Evolutionary conservation across 192 early-diverging fungal genomes (phyloP), one percentile per base, ranked within the genome.

Genomic region (Lobosporangium transversale): DNA sequence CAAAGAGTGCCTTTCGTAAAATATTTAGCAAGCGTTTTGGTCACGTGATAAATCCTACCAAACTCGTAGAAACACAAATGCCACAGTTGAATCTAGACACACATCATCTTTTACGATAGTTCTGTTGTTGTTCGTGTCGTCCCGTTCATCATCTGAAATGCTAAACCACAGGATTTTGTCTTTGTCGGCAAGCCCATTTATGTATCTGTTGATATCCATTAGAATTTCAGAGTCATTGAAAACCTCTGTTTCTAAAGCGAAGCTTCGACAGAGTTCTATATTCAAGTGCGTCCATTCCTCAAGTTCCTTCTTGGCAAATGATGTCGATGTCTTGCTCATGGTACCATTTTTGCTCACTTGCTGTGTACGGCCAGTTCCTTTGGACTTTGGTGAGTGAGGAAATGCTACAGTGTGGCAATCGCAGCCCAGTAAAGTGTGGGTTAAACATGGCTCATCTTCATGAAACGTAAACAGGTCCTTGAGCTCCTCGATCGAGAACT

Each of bases 381-480:
- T n/a, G n/a, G n/a, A n/a, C n/a, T n/a, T n/a, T n/a, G n/a, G n/a
- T n/a, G n/a, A n/a, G n/a, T n/a, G n/a, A n/a, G n/a, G n/a, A n/a
- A 9, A 23, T 10, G 23, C 4, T 12, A 1, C 30, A 31, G 53
- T 21, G 18, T 48, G n/a, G 44, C 87, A 88, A 3, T 59, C 40
- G 47, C 87, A 88, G 7, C 63, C 79, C 23, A 88, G 63, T 43
- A 89, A 47, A 9, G 87, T 81, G 49, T 89, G 87, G 6, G 87
- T 89, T 42, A 79, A 57, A 59, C 88, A 90, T 9, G 49, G 59
- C 11, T 85, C 84, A 12, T 81, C 68, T n/a, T 73, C 69, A 48
- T 89, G 70, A 40, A 86, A 68, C 20, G 84, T 83, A 51, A 90
- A 90, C 30, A 90, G 47, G 62, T 90, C 85, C 21, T 76, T 69